Base-by-base conservation (phyloP, 805 yeast species). In the Starmera quercuum region DNA sequence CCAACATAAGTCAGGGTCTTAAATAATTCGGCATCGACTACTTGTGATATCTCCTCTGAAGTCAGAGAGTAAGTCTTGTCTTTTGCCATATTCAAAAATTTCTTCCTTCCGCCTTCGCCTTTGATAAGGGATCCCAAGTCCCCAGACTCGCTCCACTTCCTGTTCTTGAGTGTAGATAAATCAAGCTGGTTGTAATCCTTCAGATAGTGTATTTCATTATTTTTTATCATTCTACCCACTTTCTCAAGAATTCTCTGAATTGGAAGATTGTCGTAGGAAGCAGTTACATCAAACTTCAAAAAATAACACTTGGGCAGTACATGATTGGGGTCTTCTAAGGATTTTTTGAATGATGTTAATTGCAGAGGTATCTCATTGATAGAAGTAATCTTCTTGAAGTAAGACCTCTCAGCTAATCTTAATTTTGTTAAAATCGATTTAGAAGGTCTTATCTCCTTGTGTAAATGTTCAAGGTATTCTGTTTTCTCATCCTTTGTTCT, bases 231-330 rank as follows among this genome's bases (percentile, higher is more conserved):
- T 19, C 45, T 34, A 2, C 49, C 44, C 1, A 72, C 42, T 20
- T 65, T 48, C 4, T 53, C 41, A 2, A 65, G 34, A 2, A 73
- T 59, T 37, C 63, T 64, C 0, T 46, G 42, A 30, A 69, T 71
- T 12, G 83, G 77, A 13, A 87, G 60, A 3, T 76, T 71, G 47
- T 90, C 97, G 52, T 75, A 88, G 36, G 95, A 86, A 4, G 78
- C 68, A 35, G 66, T 68, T 41, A 83, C 75, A 52, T 88, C 97
- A 53, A 85, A 82, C 44, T 83, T 84, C 18, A 82, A 61, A 12
- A 71, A 71, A 46, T 62, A 71, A 0, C 78, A 41, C 2, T 42
- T 32, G 0, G 74, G 74, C 4, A 13, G 39, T 38, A 26, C 36
- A 33, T 8, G 40, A 35, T 4, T 34, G n/a, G n/a, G n/a, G n/a